These are phyloP conservation scores for Fusarium pseudocircinatum DNA, from an alignment of 2,329 filamentous ascomycete genomes.

Conservation along the genomic window DNA sequence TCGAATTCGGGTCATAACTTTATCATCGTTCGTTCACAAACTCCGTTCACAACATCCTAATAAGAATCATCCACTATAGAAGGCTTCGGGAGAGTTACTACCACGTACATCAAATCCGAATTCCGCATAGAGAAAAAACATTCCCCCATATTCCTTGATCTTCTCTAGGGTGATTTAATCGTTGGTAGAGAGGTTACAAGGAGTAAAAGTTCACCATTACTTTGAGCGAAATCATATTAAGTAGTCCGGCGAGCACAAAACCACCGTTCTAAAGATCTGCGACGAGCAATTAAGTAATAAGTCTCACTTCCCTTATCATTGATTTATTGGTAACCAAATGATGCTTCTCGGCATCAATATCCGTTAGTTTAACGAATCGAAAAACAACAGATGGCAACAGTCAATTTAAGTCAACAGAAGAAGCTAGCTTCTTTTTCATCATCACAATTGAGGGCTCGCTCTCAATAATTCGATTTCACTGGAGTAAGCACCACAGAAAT, in stretches of 20 bases:
- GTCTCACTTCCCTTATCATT: background rate
- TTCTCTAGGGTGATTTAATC: background rate
- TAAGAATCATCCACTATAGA: background rate
- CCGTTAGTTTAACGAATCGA: background rate
- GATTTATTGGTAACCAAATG: background rate
- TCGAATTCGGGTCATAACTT: background rate
- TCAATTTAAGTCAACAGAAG: background rate
- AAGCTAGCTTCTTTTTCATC: background rate
- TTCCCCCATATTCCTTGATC: rapidly evolving
- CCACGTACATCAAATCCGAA: background rate
- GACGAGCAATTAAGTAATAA: background rate
- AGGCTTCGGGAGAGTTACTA: rapidly evolving
- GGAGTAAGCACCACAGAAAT: no score
- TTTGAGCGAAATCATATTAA: background rate
- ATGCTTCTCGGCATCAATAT: background rate
- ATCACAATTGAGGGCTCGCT: no score
- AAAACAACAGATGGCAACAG: background rate
- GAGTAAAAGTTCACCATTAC: background rate
- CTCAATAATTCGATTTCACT: no score
- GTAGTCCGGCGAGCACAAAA: background rate
- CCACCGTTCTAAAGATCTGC: background rate
- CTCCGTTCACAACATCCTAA: background rate
- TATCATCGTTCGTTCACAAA: background rate
- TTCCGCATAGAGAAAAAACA: background rate
- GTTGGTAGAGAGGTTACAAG: background rate